phyloP scores from a whole-genome alignment of 2,329 filamentous ascomycete genomes.

The Ophiostoma tasmaniense region DNA sequence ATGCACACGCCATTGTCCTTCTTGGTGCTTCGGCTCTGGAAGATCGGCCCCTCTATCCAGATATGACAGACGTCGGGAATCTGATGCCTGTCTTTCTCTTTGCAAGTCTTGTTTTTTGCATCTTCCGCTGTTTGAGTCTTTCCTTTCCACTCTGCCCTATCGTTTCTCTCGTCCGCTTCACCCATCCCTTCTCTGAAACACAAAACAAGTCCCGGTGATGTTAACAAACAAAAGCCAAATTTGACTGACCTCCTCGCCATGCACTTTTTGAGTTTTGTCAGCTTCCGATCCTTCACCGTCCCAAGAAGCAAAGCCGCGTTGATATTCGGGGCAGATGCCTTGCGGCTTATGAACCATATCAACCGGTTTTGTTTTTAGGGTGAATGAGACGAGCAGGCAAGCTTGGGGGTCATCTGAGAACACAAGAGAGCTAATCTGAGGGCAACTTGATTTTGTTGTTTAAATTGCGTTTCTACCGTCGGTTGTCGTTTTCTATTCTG shows the following conservation, averaged over 20 bases:
- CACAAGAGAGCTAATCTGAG: slow-evolving; percentile 16
- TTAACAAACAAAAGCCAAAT: slow-evolving; percentile 21
- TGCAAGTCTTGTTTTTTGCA: neutral
- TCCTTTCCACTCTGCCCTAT: neutral
- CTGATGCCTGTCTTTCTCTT: neutral
- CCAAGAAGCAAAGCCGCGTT: neutral
- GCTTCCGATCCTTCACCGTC: neutral
- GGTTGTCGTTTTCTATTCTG: neutral
- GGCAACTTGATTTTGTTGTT: slow-evolving; percentile 18
- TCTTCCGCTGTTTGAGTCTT: neutral
- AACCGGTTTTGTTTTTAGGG: neutral
- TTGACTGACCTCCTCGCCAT: slow-evolving; percentile 16
- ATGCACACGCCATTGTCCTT: neutral
- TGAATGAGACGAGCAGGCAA: neutral
- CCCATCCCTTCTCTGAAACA: slow-evolving; percentile 8
- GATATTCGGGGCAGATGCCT: slow-evolving; percentile 6
- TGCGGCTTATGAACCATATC: slow-evolving; percentile 11
- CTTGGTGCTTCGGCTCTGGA: neutral
- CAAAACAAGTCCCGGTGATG: slow-evolving; percentile 16
- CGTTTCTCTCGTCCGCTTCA: neutral
- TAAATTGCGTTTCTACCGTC: neutral
- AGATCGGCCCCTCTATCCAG: slow-evolving; percentile 4
- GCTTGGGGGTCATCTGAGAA: neutral
- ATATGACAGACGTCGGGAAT: neutral
- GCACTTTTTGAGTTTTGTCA: neutral